Base-by-base conservation (phyloP, 768 basidiomycete species). In the Mycena vulgaris region DNA sequence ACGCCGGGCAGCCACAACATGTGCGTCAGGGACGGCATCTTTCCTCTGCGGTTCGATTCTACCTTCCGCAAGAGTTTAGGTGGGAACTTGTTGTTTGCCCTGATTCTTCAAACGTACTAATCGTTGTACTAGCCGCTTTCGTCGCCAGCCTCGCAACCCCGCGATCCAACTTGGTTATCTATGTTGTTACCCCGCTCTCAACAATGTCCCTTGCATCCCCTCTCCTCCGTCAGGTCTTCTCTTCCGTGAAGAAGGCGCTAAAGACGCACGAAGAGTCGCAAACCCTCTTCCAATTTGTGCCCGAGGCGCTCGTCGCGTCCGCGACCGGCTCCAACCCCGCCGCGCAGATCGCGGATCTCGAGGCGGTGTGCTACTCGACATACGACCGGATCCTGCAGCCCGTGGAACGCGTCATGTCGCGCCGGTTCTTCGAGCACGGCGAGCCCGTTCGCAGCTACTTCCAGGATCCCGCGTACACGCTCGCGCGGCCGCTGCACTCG, bases 231-330 rank as follows among this genome's bases (percentile, higher is more conserved):
- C 90, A 92, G 76, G 82, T 94, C 31, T 86, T 93, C 61, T 89
- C 88, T 10, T 86, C 90, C 4, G 80, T 90, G 70, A 90, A 89
- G 74, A 91, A 91, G 68, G 80, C 87, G 4, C 77, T 84, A 63
- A 88, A 87, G 78, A 79, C 83, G 16, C 82, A 84, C 55, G 73
- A 80, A n/a, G 77, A 85, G 16, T 83, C 85, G 27, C 88, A 89
- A 58, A 83, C 92, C 21, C 82, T 92, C 31, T 88, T 94, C 67
- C 93, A 96, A 64, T 88, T 95, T 71, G 82, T 96, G 49, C 93
- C 95, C 5, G 91, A 94, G 70, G 83, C 87, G 35, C 80, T 88
- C 49, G 81, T 93, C 27, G 78, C 85, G 49, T 83, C 86, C 13
- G 81, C 83, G 21, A 82, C 86, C n/a, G 55, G 55, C 23, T 83